phyloP scores from a whole-genome alignment of 2,329 filamentous ascomycete genomes.

The Phaeosphaeriaceae sp. region DNA sequence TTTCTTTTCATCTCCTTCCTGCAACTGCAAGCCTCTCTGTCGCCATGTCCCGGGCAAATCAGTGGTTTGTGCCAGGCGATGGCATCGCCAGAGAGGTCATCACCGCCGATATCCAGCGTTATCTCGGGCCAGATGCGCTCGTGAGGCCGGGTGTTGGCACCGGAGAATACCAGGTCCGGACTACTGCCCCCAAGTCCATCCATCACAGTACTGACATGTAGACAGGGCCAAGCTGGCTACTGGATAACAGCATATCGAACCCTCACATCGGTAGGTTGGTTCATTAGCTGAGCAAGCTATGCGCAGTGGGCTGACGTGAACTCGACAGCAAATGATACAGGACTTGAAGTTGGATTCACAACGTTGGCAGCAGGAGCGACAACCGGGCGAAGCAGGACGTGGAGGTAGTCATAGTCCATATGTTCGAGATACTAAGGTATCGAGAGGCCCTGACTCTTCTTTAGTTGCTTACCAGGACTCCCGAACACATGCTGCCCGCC shows the following conservation, averaged over 20 bases:
- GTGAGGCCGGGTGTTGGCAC: slow-evolving; percentile 55
- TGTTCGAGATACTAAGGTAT: slow-evolving; percentile 48
- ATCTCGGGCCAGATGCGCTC: slow-evolving; percentile 58
- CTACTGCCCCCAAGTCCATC: slow-evolving; percentile 14
- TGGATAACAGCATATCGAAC: slow-evolving; percentile 60
- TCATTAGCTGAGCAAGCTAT: background rate
- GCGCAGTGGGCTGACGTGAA: slow-evolving; percentile 24
- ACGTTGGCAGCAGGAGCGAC: slow-evolving; percentile 50
- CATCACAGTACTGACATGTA: slow-evolving; percentile 22
- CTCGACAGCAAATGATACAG: slow-evolving; percentile 54
- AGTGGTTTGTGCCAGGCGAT: slow-evolving; percentile 59
- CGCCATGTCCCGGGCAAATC: slow-evolving; percentile 47
- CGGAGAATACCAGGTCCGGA: slow-evolving; percentile 53
- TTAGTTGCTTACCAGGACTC: slow-evolving; percentile 54
- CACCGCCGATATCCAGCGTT: slow-evolving; percentile 59
- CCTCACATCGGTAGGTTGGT: slow-evolving; percentile 54
- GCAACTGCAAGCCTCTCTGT: slow-evolving; percentile 25
- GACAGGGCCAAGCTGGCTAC: slow-evolving; percentile 54
- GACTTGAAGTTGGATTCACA: slow-evolving; percentile 57
- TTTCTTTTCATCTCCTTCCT: slow-evolving; percentile 37
- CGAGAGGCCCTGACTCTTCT: slow-evolving; percentile 54
- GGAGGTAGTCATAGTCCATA: slow-evolving; percentile 56
- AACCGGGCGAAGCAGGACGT: slow-evolving; percentile 47
- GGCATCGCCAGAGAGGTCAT: slow-evolving; percentile 60
- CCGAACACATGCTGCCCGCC: slow-evolving; percentile 51